These are phyloP conservation scores for Fonsecaea monophora DNA, from an alignment of 2,329 filamentous ascomycete species.

Conservation along the genomic window DNA sequence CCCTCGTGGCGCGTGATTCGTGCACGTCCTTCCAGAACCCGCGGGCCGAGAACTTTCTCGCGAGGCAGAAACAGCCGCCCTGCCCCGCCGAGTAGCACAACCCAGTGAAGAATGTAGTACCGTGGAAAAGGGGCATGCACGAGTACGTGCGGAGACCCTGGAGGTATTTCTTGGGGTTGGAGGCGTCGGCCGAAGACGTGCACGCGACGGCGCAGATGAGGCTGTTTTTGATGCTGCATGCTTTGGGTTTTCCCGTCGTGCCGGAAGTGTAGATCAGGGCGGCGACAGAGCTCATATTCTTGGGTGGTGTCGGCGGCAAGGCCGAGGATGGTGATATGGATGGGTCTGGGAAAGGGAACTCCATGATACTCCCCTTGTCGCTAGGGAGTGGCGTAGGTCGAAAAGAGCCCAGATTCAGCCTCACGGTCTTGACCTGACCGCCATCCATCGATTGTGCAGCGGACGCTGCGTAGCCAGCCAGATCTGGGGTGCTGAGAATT, in stretches of 20 bases:
- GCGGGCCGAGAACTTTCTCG: constrained; percentile 43
- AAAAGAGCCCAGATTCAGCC: constrained; percentile 34
- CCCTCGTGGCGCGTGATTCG: constrained; percentile 60
- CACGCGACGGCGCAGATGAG: constrained; percentile 46
- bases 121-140: constrained; percentile 58
- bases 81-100: constrained; percentile 52
- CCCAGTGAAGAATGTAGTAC: constrained; percentile 56
- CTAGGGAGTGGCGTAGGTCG: constrained; percentile 36
- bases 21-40: constrained; percentile 36
- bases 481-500: constrained; percentile 55
- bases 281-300: constrained; percentile 46
- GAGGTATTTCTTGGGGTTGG: constrained; percentile 51
- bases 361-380: constrained; percentile 39
- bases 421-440: constrained; percentile 29
- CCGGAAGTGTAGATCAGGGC: constrained; percentile 58
- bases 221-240: constrained; percentile 42
- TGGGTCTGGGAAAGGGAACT: constrained; percentile 33
- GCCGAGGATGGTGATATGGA: not conserved
- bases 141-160: constrained; percentile 55
- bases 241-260: constrained; percentile 46
- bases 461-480: constrained; percentile 43
- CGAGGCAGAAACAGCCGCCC: constrained; percentile 52
- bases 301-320: constrained; percentile 33
- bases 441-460: constrained; percentile 39
- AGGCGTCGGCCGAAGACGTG: constrained; percentile 45